Evolutionary conservation across 331 rosid species (phyloP).

Genomic region (Quercus phellos): DNA sequence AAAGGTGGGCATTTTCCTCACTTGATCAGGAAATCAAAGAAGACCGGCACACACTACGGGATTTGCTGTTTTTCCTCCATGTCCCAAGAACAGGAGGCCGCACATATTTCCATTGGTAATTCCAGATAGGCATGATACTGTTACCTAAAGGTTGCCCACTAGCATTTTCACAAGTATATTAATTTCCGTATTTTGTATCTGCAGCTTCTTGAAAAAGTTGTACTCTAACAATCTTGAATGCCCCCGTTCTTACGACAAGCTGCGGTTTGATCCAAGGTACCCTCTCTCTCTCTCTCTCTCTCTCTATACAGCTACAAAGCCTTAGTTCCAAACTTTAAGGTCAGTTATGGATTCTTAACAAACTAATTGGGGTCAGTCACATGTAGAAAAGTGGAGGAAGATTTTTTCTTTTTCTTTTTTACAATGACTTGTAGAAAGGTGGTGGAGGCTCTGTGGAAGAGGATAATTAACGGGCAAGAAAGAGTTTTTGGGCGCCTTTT

Average conservation of each 20-base stretch:
- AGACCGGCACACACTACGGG: conserved; percentile 69
- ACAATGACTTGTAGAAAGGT: background rate
- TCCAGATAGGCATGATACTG: background rate
- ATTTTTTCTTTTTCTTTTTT: background rate
- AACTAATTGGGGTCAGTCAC: too few species aligned
- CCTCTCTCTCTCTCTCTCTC: conserved; percentile 8
- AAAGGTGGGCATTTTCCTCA: conserved; percentile 65
- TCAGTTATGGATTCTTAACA: too few species aligned
- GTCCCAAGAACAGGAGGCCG: conserved; percentile 97
- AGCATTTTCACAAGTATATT: background rate
- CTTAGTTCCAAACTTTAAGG: background rate
- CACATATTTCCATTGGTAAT: conserved; percentile 85
- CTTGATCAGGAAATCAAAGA: conserved; percentile 47
- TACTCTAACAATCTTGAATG: conserved; percentile 74
- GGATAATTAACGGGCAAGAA: background rate
- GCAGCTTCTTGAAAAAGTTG: conserved; percentile 83
- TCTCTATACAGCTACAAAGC: background rate
- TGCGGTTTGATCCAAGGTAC: conserved; percentile 93
- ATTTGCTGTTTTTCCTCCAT: conserved; percentile 86
- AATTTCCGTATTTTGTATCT: conserved; percentile 12
- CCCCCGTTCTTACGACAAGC: conserved; percentile 91
- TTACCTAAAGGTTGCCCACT: background rate
- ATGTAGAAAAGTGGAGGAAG: too few species aligned
- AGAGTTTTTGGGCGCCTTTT: background rate
- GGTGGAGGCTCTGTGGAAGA: background rate